phyloP scores from a whole-genome alignment of 2,329 filamentous ascomycete species.

The Metarhizium album region DNA sequence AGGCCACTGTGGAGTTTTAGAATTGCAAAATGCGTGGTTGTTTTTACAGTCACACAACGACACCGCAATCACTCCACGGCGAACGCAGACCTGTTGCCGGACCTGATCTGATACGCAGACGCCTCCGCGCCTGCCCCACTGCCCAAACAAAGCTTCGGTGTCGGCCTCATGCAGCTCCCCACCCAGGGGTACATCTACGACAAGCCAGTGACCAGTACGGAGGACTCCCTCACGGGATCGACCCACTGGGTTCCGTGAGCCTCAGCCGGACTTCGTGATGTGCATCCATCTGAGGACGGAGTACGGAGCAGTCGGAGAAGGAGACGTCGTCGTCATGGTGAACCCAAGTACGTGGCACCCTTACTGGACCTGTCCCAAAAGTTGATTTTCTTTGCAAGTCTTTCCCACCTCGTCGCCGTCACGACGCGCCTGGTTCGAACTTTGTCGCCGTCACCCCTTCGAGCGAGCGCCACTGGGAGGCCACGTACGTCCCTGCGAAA shows the following conservation, averaged over 20 bases:
- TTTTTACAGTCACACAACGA: too few relatives aligned
- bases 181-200: not conserved
- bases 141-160: not conserved
- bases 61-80: too few relatives aligned
- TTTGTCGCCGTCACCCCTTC: not conserved
- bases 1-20: not conserved
- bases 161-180: not conserved
- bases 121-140: not conserved
- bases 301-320: not conserved
- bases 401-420: not conserved
- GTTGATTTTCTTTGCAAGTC: too few relatives aligned
- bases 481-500: not conserved
- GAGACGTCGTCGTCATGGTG: too few relatives aligned
- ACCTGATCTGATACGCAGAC: not conserved
- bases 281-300: too few relatives aligned
- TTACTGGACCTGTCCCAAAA: not conserved
- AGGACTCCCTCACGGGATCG: not conserved
- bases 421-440: not conserved
- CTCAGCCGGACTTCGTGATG: not conserved
- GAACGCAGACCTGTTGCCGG: too few relatives aligned
- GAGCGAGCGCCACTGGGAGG: not conserved
- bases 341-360: too few relatives aligned
- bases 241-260: not conserved
- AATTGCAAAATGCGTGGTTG: too few relatives aligned
- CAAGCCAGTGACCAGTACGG: not conserved